These are phyloP conservation scores for Emmonsia crescens DNA, from an alignment of 2,329 filamentous ascomycete genomes.

Conservation along the genomic window DNA sequence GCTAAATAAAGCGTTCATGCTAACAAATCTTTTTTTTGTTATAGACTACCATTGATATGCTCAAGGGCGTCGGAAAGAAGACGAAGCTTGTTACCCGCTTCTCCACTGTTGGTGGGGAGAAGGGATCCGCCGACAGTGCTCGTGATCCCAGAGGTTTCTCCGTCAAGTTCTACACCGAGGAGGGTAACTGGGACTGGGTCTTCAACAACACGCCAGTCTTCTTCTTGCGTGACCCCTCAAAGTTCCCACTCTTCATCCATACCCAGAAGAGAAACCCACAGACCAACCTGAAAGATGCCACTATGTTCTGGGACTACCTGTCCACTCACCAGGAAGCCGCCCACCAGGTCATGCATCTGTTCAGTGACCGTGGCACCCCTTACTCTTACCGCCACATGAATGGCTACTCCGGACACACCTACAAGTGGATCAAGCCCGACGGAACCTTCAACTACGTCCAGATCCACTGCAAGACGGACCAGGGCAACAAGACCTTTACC, in stretches of 20 bases:
- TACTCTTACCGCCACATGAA: constrained; percentile 57
- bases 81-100: constrained; percentile 58
- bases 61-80: constrained; percentile 54
- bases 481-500: constrained; percentile 51
- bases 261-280: constrained; percentile 64
- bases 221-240: constrained; percentile 62
- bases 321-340: constrained; percentile 51
- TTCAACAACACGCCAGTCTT: constrained; percentile 51
- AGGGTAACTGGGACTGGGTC: constrained; percentile 65
- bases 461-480: constrained; percentile 53
- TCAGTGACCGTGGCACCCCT: constrained; percentile 56
- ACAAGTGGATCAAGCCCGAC: constrained; percentile 56
- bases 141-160: constrained; percentile 64
- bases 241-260: constrained; percentile 64
- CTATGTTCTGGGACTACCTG: constrained; percentile 58
- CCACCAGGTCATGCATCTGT: constrained; percentile 56
- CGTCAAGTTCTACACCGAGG: constrained; percentile 61
- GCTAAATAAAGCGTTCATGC: neutral
- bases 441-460: constrained; percentile 57
- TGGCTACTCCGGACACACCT: constrained; percentile 56
- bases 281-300: constrained; percentile 58
- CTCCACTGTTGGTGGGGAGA: constrained; percentile 65
- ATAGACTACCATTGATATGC: constrained; percentile 36
- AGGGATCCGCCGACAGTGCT: constrained; percentile 59
- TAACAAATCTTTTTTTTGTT: constrained; percentile 4